Evolutionary conservation across 768 basidiomycete genomes (phyloP), one percentile per base, ranked within the genome.

Genomic region (Tulasnella sp.): DNA sequence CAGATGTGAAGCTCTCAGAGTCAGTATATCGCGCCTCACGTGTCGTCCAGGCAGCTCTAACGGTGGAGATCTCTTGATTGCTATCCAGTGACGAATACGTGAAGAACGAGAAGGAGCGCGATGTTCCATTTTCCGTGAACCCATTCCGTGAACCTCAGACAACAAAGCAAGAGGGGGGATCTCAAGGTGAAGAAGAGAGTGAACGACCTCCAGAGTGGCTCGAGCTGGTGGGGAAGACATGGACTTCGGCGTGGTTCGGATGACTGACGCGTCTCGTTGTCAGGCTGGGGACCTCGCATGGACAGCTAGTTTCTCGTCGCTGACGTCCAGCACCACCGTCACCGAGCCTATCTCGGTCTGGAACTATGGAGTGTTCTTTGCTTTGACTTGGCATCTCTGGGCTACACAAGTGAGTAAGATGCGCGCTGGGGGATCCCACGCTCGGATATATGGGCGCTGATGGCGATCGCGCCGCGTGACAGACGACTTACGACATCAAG

Each of bases 401-500:
- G 73, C 73, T 1, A 74, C 40, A 3, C 73, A 74, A 18, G 73
- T 74, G 38, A 21, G 73, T 74, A 21, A 44, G 10, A 44, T n/a
- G n/a, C 10, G 3, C 8, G 24, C 56, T 16, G 27, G 5, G 1
- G 9, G n/a, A n/a, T 31, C 24, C 31, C 56, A 16, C 31, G 9
- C 56, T 31, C 52, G 56, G 14, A 31, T 24, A 24, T 27, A 0
- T 74, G 34, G 36, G 38, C 31, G 38, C 24, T 42, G 73, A 42
- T 9, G 21, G 27, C 38, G 44, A 34, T 73, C 71, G 27, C 10
- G 42, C 16, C 24, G 40, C 10, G 18, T 36, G 34, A 42, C 31
- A 74, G 73, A 48, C 73, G 4, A 34, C 40, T 31, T 74, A 74
- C 38, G 73, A 74, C 18, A 74, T 74, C 73, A 74, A 74, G 46